Base-by-base conservation (phyloP, 495 filamentous ascomycete genomes). In the Daldinia vernicosa region DNA sequence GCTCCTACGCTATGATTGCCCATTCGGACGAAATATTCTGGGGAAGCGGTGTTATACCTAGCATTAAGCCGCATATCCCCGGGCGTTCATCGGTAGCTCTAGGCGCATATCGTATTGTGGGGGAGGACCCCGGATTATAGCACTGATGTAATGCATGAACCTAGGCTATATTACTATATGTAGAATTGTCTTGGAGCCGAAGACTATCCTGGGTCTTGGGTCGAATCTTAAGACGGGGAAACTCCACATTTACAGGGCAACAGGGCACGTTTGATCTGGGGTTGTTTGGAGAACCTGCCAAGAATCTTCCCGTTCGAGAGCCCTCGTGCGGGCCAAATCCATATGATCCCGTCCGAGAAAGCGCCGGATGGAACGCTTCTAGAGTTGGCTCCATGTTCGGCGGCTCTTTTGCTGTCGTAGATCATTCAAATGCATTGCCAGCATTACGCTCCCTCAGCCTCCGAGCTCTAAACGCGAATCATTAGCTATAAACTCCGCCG, bases 1-100 rank as follows among this genome's bases (percentile, higher is more conserved):
- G 30, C 39, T 68, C 22, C 65, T 60, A 72, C 70, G 53, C 55
- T 68, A 43, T 15, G n/a, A 15, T 14, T 24, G 28, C 15, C 63
- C 30, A 55, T 24, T 65, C 30, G 55, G 60, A 68, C 55, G n/a
- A 58, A 53, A 12, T 32, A 14, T 35, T 35, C 24, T 56, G 26
- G 33, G 33, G 39, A 3, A 63, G 15, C 11, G 17, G 43, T 55
- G 54, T 65, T 68, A 62, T 56, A 58, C 27, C 39, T 32, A 61
- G 24, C 28, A 61, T 57, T 60, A 72, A 68, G 60, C 66, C 54
- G 26, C 60, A 54, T 71, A 66, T 56, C 56, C 51, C 64, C 72
- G 72, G 68, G 30, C 63, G 64, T 75, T 69, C 56, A 52, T 71
- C 68, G 72, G 68, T 57, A 69, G 60, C 62, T 65, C 54, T 63